phyloP scores from a whole-genome alignment of 2,329 filamentous ascomycete genomes.

The Alternaria arborescens region DNA sequence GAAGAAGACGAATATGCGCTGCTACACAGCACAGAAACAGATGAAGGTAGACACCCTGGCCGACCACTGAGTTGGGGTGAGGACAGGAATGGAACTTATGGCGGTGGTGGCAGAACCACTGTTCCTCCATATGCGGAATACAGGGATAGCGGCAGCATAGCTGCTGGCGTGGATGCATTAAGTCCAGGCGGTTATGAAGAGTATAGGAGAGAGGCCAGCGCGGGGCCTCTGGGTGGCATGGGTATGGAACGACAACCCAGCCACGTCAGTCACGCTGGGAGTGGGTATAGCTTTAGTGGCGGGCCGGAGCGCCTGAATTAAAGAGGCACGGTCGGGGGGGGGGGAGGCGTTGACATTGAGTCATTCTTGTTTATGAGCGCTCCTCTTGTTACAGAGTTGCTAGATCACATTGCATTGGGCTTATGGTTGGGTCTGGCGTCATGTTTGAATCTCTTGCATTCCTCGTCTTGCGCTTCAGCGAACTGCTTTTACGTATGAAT shows the following conservation, averaged over 20 bases:
- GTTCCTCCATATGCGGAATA: conserved; percentile 50
- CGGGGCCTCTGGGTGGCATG: conserved; percentile 4
- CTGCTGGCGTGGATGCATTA: conserved; percentile 40
- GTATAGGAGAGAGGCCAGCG: conserved; percentile 37
- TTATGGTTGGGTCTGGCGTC: not conserved
- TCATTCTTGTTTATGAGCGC: not conserved
- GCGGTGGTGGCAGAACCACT: conserved; percentile 34
- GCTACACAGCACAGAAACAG: conserved; percentile 54
- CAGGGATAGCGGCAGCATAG: conserved; percentile 21
- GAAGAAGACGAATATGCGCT: conserved; percentile 63
- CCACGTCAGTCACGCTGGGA: conserved; percentile 23
- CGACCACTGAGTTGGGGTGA: conserved; percentile 52
- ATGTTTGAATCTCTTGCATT: not conserved
- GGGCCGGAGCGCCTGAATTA: conserved; percentile 6
- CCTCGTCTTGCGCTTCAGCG: conserved; percentile 14
- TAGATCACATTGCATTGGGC: conserved; percentile 1
- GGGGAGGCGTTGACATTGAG: not conserved
- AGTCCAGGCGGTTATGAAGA: conserved; percentile 48
- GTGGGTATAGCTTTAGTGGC: conserved; percentile 32
- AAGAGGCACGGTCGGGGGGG: conserved; percentile 4
- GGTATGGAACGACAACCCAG: conserved; percentile 19
- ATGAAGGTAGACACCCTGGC: conserved; percentile 52
- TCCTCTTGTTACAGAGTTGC: conserved; percentile 1
- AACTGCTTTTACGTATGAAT: not conserved
- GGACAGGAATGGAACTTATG: conserved; percentile 33